Conservation (phyloP, 805 yeast species). For the Ogataea philodendri region DNA sequence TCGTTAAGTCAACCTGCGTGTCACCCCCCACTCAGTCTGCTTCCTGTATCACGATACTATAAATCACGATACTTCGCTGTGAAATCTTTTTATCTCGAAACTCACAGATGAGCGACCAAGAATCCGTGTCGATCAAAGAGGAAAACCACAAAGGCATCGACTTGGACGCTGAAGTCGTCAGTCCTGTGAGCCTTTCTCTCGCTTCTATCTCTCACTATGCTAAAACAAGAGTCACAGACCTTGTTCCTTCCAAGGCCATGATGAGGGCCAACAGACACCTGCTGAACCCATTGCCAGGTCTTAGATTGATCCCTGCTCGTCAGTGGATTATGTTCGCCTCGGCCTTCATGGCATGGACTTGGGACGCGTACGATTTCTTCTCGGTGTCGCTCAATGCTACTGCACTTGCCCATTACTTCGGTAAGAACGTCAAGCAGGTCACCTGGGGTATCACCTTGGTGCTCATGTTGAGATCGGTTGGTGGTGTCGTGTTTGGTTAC, state of each 20-base stretch:
- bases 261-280: constrained; percentile 37
- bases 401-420: constrained; percentile 45
- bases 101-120: constrained; percentile 14
- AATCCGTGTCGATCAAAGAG: constrained; percentile 15
- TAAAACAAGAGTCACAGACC: constrained; percentile 46
- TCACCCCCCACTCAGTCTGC: no score
- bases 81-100: neutral
- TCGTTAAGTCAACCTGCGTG: neutral
- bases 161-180: constrained; percentile 27
- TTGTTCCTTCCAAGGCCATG: constrained; percentile 46
- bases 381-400: constrained; percentile 52
- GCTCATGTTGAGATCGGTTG: constrained; percentile 65
- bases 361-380: constrained; percentile 67
- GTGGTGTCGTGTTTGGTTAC: constrained; percentile 60
- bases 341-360: constrained; percentile 60
- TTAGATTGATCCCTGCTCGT: constrained; percentile 44
- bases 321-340: constrained; percentile 58
- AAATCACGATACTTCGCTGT: no score
- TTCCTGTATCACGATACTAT: no score
- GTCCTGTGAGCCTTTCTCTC: constrained; percentile 24
- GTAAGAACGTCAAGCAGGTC: constrained; percentile 45
- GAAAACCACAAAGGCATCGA: constrained; percentile 6
- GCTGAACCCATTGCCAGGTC: constrained; percentile 63
- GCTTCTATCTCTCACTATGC: constrained; percentile 36
- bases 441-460: constrained; percentile 70